phyloP scores from a whole-genome alignment of 352 stramenopile species.

The Phytophthora niederhauseri region DNA sequence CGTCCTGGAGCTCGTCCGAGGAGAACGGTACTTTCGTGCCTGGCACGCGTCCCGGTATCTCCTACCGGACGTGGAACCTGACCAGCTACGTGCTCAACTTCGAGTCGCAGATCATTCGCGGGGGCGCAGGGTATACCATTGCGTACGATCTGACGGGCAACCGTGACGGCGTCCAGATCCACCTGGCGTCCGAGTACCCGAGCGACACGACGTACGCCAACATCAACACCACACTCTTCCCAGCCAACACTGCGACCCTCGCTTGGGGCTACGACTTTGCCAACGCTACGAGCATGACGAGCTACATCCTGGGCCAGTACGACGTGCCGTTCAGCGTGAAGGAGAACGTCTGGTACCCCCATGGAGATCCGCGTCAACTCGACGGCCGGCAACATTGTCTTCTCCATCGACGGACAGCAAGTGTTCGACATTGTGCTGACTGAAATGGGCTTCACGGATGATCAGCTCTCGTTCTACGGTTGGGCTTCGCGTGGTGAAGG shows the following conservation, averaged over 20 bases:
- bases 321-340: slow-evolving; percentile 71
- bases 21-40: slow-evolving; percentile 44
- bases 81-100: slow-evolving; percentile 36
- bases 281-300: slow-evolving; percentile 37
- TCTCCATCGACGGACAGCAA: slow-evolving; percentile 29
- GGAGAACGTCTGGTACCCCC: slow-evolving; percentile 64
- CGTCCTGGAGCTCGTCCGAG: slow-evolving; percentile 31
- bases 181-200: slow-evolving; percentile 41
- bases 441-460: slow-evolving; percentile 30
- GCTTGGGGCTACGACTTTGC: slow-evolving; percentile 38
- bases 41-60: slow-evolving; percentile 32
- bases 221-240: slow-evolving; percentile 40
- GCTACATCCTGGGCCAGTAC: slow-evolving; percentile 40
- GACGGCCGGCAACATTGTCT: slow-evolving; percentile 40
- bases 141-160: slow-evolving; percentile 39
- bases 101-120: slow-evolving; percentile 37
- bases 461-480: slow-evolving; percentile 26
- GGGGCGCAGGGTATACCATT: slow-evolving; percentile 26
- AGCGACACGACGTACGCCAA: slow-evolving; percentile 34
- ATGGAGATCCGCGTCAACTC: slow-evolving; percentile 76
- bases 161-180: slow-evolving; percentile 40
- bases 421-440: slow-evolving; percentile 37
- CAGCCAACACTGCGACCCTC: slow-evolving; percentile 34
- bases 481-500: slow-evolving; percentile 26
- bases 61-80: slow-evolving; percentile 39